Evolutionary conservation across 1,284 basidiomycete species (phyloP).

Genomic region (Puccinia horiana): DNA sequence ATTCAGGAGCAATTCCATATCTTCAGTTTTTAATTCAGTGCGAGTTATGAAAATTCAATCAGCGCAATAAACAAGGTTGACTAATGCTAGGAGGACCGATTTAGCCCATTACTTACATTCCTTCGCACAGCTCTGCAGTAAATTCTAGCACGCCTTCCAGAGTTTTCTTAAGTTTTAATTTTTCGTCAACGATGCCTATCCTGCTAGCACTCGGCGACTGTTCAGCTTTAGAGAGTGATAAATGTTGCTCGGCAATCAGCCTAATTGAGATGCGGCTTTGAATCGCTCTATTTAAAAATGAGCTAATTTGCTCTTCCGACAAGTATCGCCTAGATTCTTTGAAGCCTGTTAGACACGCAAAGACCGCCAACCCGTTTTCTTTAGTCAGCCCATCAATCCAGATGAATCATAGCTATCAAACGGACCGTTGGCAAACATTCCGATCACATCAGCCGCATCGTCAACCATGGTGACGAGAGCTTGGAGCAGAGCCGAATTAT

Average conservation of each 20-base stretch:
- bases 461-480: constrained; percentile 36
- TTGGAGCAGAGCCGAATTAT: constrained; percentile 25
- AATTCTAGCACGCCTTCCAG: constrained; percentile 32
- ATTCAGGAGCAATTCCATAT: constrained; percentile 39
- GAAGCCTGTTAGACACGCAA: constrained; percentile 19
- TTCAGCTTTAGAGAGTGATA: constrained; percentile 25
- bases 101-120: constrained; percentile 22
- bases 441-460: constrained; percentile 38
- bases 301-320: constrained; percentile 36
- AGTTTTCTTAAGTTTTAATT: constrained; percentile 12
- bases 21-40: not conserved
- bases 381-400: not conserved
- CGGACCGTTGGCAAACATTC: constrained; percentile 41
- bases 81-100: not conserved
- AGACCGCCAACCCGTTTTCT: not conserved
- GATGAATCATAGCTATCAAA: not conserved
- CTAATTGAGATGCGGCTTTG: constrained; percentile 36
- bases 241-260: constrained; percentile 43
- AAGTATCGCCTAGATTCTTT: constrained; percentile 41
- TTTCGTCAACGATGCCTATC: constrained; percentile 31
- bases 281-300: constrained; percentile 43
- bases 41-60: not conserved
- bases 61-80: not conserved
- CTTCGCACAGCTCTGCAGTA: constrained; percentile 34
- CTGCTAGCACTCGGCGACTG: not conserved